Evolutionary conservation across 2,329 filamentous ascomycete genomes (phyloP), one percentile per base, ranked within the genome.

Genomic region (Phoma sp.): DNA sequence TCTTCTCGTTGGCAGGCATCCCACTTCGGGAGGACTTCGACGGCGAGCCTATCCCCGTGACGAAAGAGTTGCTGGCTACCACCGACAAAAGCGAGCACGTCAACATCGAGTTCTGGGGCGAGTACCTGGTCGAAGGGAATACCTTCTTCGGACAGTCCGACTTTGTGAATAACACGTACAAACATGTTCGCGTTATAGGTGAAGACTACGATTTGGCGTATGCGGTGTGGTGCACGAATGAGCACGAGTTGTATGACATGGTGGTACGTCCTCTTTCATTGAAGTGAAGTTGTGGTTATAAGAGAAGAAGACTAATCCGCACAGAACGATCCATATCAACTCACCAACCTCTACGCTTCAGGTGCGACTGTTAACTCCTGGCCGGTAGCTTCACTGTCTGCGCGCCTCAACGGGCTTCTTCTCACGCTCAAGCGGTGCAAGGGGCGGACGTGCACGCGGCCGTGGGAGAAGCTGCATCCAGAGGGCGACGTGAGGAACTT

Each of bases 151-250:
- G 62, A 1, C 2, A 14, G 0, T 10, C 5, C 5, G 23, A 14
- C 12, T 43, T 45, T 7, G 15, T 18, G 1, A 78, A 81, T 38
- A 87, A 87, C 59, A 87, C 84, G 0, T 88, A 87, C 75, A 88
- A 88, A 70, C 80, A 79, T 0, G 64, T 87, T 17, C 78, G 85
- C 12, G 72, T 88, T 2, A 74, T 85, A 4, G 76, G 80, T 1
- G 69, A 79, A 2, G 74, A 76, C 6, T 89, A 89, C 61, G 84
- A 83, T 61, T 67, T 90, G 3, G 84, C 86, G 56, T 90, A 90
- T 61, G 81, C 85, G 0, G 84, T 89, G 0, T 91, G 87, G 87
- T 91, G 88, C 62, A 88, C 76, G 6, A 85, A 86, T 47, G 86
- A 89, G 61, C 83, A 84, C 48, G 87, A 90, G 68, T 78, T 89